A percentile compares a stretch with the other conserved stretches of the same genome.
Evolutionary conservation across 192 early-diverging fungal species (phyloP).

Genomic region (Hyaloraphidium curvatum): DNA sequence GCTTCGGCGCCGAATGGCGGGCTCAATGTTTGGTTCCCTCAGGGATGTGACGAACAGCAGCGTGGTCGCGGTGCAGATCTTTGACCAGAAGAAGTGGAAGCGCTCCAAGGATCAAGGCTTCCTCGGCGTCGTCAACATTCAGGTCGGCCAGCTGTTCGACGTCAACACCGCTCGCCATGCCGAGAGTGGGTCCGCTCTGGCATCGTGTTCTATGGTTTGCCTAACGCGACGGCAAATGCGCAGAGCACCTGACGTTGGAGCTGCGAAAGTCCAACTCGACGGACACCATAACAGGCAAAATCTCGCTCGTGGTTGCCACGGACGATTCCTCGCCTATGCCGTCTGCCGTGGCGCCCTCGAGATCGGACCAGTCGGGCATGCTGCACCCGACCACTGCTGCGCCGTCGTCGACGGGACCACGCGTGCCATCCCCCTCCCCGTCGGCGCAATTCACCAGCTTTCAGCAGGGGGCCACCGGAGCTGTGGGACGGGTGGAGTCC

Average conservation of each 20-base stretch:
- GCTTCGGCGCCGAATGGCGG: neutral
- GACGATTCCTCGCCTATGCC: too few relatives aligned
- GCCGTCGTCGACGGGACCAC: constrained; percentile 7
- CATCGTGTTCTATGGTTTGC: constrained; percentile 10
- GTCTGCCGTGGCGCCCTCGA: too few relatives aligned
- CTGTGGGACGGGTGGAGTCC: too few relatives aligned
- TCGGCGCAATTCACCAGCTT: too few relatives aligned
- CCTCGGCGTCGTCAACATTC: constrained; percentile 74
- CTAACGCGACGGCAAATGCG: constrained; percentile 5
- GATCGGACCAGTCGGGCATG: too few relatives aligned
- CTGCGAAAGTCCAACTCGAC: constrained; percentile 66
- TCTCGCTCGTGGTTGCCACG: constrained; percentile 55
- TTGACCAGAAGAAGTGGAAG: constrained; percentile 95
- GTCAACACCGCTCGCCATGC: constrained; percentile 50
- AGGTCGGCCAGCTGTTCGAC: constrained; percentile 65
- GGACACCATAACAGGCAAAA: constrained; percentile 70
- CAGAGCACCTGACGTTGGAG: constrained; percentile 76
- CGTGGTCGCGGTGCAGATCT: constrained; percentile 82
- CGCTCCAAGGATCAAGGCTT: constrained; percentile 62
- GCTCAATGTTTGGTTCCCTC: neutral
- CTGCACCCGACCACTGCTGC: too few relatives aligned
- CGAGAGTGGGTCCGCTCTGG: constrained; percentile 4
- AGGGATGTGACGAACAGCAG: constrained; percentile 52
- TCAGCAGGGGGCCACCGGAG: too few relatives aligned
- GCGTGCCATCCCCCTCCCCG: too few relatives aligned